Evolutionary conservation across 2,329 filamentous ascomycete species (phyloP), one percentile per base, ranked within the genome.

Genomic region (Sarocladium strictum): DNA sequence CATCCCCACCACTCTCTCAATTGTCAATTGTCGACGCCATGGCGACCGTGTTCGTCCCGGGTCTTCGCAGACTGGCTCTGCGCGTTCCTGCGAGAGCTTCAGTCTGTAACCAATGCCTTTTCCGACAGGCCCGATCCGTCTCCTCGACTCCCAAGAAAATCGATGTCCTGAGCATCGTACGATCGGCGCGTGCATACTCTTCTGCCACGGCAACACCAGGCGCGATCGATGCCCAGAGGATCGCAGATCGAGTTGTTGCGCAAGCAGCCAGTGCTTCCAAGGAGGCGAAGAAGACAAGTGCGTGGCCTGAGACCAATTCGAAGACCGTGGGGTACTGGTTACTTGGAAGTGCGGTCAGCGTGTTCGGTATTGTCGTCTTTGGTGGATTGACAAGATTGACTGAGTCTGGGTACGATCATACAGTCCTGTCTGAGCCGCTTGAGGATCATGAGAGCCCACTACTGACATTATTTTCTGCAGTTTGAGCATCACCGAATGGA

Each of bases 401-500:
- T 3, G 94, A 99, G 73, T 99, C 94, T 61, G 94, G 91, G 91
- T 96, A 80, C 61, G 76, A 17, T 47, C 6, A 7, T 6, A 32
- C 29, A 32, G 12, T 41, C 47, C 11, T 24, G 26, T 53, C 38
- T 23, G 12, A 17, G 17, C 10, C 40, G 19, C 43, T 40, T 7
- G 7, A 10, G 7, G 37, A 41, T n/a, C 37, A 41, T 19, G 37
- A 45, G 26, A 24, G 17, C 33, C 45, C 26, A n/a, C 41, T 17
- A 40, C 41, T 57, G 21, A 57, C 38, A n/a, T 3, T 5, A 14
- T 15, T 15, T 12, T 41, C 4, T 26, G 17, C 61, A 96, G 93
- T 45, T 79, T 99, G 61, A 97, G 92, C 69, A 99, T 99, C 64
- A 99, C 94, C 59, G 94, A 99, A 88, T 99, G 94, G 94, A 87